Base-by-base conservation (phyloP, 2,329 filamentous ascomycete genomes). In the Periconia digitata region DNA sequence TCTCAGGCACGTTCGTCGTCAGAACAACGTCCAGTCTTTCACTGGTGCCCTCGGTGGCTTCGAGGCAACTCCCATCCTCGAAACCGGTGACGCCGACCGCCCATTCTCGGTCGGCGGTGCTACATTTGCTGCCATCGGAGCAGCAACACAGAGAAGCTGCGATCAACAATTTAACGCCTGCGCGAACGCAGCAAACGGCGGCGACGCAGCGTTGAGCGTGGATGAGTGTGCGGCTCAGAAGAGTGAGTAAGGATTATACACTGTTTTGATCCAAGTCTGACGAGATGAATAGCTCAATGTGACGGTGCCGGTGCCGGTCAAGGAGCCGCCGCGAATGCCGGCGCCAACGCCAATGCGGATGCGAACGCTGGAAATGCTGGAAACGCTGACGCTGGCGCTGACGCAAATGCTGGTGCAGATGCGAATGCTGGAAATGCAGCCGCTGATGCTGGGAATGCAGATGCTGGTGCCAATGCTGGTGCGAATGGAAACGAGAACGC, bases 121-220 rank as follows among this genome's bases (percentile, higher is more conserved):
- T 40, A 66, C 63, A 7, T 86, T 87, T 62, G 77, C 78, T 32
- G 79, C 79, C 63, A 66, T 79, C 56, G 71, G 65, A 2, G 79
- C 78, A 7, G 85, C 85, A 21, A 70, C 79, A 36, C 78, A 85
- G 69, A 76, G 85, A 39, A 79, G 82, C 29, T 87, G 85, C 62
- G 78, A 83, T 50, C 78, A 85, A 49, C 82, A 86, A 71, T 80
- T 84, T 72, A 86, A 85, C 58, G 70, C 66, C 4, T 87, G 85
- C 60, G 73, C 79, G 13, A 71, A 83, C 53, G 77, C 77, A 20
- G 79, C 79, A 47, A 86, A 85, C 66, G 56, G 59, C 3, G 62
- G 62, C 6, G 49, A 61, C 43, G 44, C 22, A 20, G 50, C 50
- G 4, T 44, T 61, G 48, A 60, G 54, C 37, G 56, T 60, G 7